phyloP scores from a whole-genome alignment of 768 basidiomycete species.

The Boletus tylopilopsis region DNA sequence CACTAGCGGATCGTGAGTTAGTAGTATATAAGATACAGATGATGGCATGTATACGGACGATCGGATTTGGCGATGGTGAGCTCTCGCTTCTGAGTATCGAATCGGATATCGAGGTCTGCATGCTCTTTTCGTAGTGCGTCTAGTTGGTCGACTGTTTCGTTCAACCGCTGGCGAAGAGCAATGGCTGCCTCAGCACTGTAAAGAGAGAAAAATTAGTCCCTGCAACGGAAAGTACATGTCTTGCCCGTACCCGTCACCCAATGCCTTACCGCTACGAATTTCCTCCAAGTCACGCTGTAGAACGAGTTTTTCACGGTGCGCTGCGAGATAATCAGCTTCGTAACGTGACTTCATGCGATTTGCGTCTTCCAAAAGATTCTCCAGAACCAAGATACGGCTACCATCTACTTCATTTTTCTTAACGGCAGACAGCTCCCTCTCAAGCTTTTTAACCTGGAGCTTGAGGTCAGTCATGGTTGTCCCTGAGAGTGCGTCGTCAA shows the following conservation, averaged over 20 bases:
- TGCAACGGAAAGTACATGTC: neutral
- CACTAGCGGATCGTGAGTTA: conserved; percentile 44
- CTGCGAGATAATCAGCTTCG: conserved; percentile 80
- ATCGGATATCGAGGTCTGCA: conserved; percentile 66
- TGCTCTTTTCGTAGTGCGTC: conserved; percentile 67
- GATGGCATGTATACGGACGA: conserved; percentile 53
- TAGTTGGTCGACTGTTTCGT: conserved; percentile 81
- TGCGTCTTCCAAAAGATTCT: conserved; percentile 88
- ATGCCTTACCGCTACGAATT: conserved; percentile 80
- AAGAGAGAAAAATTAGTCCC: conserved; percentile 2
- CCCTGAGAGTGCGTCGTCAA: conserved; percentile 82
- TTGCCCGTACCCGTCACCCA: conserved; percentile 69
- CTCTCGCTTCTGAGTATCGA: conserved; percentile 59
- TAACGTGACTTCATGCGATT: conserved; percentile 87
- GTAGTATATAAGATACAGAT: neutral
- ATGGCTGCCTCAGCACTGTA: conserved; percentile 80
- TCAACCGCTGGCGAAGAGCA: conserved; percentile 81
- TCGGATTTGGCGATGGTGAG: conserved; percentile 84
- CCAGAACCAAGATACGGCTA: conserved; percentile 76
- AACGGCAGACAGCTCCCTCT: conserved; percentile 75
- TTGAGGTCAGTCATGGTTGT: conserved; percentile 92
- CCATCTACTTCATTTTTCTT: conserved; percentile 73
- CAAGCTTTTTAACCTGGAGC: conserved; percentile 75
- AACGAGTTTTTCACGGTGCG: conserved; percentile 78
- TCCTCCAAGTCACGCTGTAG: conserved; percentile 83